Evolutionary conservation across 2,329 filamentous ascomycete species (phyloP), one percentile per base, ranked within the genome.

Genomic region (Hypomyces perniciosus): DNA sequence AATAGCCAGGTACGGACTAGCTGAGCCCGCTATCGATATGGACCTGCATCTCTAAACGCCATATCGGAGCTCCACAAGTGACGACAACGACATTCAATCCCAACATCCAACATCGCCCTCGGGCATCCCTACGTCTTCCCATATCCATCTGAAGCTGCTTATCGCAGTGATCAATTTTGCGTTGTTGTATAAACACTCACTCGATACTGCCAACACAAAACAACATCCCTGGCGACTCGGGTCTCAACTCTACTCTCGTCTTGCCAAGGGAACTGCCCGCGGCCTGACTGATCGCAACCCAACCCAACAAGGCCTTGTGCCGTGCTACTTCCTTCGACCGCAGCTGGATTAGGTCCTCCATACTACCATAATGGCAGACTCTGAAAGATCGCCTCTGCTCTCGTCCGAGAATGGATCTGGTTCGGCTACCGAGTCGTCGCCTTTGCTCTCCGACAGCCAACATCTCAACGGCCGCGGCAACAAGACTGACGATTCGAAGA

Each of bases 361-460:
- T 20, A 20, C 20, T 20, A 31, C 40, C 9, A 48, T 46, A 8
- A 41, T 43, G 13, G 12, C 46, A n/a, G 34, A 37, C 43, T 46
- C 51, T 27, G 75, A 78, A 61, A 66, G 65, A 54, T 68, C 73
- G 26, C 74, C 73, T 35, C 65, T 79, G 52, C 67, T 77, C 41
- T 63, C 69, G 10, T 60, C 64, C 31, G 63, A 67, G 34, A 59
- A 54, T 41, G 63, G 66, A n/a, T 52, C 60, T 51, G 48, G 60
- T 55, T 20, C 63, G 57, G 53, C 48, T 9, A 57, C 59, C 38
- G 79, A 82, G 57, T 70, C 73, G n/a, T 76, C 78, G n/a, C 78
- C 78, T 13, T 70, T 82, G 10, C 70, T 82, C 1, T 66, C 68
- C 5, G 63, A 59, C 12, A 54, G 48, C 29, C 45, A 56, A 31